A percentile compares a stretch with the other conserved stretches of the same genome.
Conservation (phyloP, 2,329 filamentous ascomycete species). For the Alternaria ethzedia region DNA sequence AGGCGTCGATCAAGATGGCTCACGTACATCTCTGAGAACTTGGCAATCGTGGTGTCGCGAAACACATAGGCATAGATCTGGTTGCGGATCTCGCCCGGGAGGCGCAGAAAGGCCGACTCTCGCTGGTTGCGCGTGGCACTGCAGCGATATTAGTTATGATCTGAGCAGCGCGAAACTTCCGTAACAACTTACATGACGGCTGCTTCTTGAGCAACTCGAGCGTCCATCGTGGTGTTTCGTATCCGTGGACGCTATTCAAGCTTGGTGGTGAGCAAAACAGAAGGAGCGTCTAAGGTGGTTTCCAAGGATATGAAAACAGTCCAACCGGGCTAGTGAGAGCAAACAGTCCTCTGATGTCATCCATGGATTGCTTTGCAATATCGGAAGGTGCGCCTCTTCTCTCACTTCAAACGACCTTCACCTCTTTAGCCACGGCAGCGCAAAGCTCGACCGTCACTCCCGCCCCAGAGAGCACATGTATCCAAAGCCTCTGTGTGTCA, state of each 20-base stretch:
- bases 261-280: not conserved
- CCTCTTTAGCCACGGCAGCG: slow-evolving; percentile 66
- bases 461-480: slow-evolving; percentile 86
- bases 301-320: not conserved
- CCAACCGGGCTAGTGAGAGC: not conserved
- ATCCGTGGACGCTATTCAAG: not conserved
- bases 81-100: not conserved
- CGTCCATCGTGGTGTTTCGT: not conserved
- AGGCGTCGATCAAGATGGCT: not conserved
- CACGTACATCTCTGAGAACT: not conserved
- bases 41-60: not conserved
- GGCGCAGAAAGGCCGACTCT: not conserved
- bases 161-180: not conserved
- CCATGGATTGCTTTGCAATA: not conserved
- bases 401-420: slow-evolving; percentile 38
- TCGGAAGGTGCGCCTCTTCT: not conserved
- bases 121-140: not conserved
- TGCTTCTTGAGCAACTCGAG: not conserved
- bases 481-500: slow-evolving; percentile 96
- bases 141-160: not conserved
- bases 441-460: slow-evolving; percentile 86
- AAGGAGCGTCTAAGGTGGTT: not conserved
- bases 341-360: not conserved
- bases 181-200: not conserved
- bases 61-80: not conserved